Base-by-base conservation (phyloP, 495 filamentous ascomycete species). In the Annulohypoxylon maeteangense region DNA sequence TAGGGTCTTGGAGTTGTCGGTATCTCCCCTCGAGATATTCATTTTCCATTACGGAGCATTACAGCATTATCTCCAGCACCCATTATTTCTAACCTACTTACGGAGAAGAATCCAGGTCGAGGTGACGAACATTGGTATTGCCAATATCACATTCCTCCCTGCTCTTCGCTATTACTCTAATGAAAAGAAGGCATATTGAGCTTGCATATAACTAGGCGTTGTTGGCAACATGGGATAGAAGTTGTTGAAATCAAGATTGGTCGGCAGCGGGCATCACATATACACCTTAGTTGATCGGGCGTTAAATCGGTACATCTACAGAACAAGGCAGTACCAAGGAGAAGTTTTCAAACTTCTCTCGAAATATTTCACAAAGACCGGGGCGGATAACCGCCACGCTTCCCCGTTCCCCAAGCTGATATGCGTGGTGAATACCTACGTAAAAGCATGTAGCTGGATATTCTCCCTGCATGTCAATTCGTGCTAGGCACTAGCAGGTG, bases 161-260 rank as follows among this genome's bases (percentile, higher is more conserved):
- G 3, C 63, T 50, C 47, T 20, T 34, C 32, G 18, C 25, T 44
- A 18, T 23, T 55, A 31, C 36, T 62, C 65, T 61, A 62, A 68
- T 58, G 32, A 65, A 61, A 65, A 57, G 70, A 65, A 55, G 57
- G 64, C 65, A 74, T 61, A 71, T 56, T 53, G 34, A 67, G 51
- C 56, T 74, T 78, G 75, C 75, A 77, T 78, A 75, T 54, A 68
- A 64, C 51, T 76, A 68, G 76, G 76, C 76, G 76, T 78, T 78
- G 73, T 77, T 68, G 76, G 73, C 73, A 77, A 74, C 68, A 65
- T 70, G 70, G 70, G 40, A 66, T 77, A 77, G 75, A 78, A 62
- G 69, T 67, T 64, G 68, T 62, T 64, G 57, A 62, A 62, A 72
- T 65, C 56, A 68, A 73, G 65, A 62, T 65, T 57, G 56, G 65